Evolutionary conservation across 1,139 yeast species (phyloP).

Genomic region (Saccharomyces hybrid): DNA sequence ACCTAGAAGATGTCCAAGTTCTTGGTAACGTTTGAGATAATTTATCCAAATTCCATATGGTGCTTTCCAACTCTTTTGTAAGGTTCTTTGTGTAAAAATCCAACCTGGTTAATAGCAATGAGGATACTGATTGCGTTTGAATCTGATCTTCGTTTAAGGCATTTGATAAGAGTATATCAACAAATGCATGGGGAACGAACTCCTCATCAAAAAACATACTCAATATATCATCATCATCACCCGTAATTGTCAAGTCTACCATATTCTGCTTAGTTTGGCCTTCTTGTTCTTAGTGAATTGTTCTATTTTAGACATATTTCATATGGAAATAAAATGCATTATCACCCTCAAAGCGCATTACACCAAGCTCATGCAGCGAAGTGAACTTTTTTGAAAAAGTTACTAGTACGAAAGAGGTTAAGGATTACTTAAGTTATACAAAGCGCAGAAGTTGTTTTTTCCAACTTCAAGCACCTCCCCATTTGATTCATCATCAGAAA

Average conservation of each 20-base stretch:
- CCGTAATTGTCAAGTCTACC: not conserved
- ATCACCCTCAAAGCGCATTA: not conserved
- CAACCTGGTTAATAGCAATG: constrained; percentile 45
- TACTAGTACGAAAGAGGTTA: not conserved
- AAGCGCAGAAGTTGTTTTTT: constrained; percentile 17
- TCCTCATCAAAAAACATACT: constrained; percentile 43
- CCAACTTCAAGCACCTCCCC: constrained; percentile 17
- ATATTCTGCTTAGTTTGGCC: not conserved
- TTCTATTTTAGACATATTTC: not conserved
- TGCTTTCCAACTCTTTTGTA: constrained; percentile 43
- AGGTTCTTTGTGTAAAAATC: constrained; percentile 56
- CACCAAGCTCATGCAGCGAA: not conserved
- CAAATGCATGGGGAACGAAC: constrained; percentile 43
- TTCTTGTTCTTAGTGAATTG: not conserved
- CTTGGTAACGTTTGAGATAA: constrained; percentile 27
- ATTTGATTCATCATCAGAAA: constrained; percentile 4
- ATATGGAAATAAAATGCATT: not conserved
- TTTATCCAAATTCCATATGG: constrained; percentile 39
- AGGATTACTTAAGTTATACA: not conserved
- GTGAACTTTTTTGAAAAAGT: not conserved
- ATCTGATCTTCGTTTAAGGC: constrained; percentile 22
- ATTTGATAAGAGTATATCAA: constrained; percentile 39
- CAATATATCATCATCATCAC: constrained; percentile 30
- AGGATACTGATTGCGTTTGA: constrained; percentile 34
- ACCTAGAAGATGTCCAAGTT: constrained; percentile 15